A percentile compares a stretch with the other conserved stretches of the same genome.
phyloP scores from a whole-genome alignment of 495 filamentous ascomycete genomes.

The Amniculicola lignicola region DNA sequence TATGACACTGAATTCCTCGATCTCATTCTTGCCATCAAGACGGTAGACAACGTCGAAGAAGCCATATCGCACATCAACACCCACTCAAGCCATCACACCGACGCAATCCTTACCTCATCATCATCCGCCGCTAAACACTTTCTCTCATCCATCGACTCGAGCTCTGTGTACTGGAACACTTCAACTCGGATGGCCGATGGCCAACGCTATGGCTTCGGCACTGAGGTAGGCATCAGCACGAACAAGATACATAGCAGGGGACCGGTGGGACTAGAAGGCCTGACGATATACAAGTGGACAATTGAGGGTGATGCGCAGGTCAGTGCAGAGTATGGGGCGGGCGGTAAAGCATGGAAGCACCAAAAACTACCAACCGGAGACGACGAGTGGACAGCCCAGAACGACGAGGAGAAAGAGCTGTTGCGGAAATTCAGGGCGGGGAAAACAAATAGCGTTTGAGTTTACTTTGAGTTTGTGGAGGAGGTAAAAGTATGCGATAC shows the following conservation, averaged over 20 bases:
- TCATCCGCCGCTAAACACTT: constrained; percentile 67
- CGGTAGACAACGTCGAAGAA: constrained; percentile 60
- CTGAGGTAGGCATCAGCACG: constrained; percentile 95
- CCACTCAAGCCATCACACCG: constrained; percentile 93
- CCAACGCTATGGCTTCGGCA: constrained; percentile 95
- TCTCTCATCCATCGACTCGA: constrained; percentile 79
- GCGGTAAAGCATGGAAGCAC: constrained; percentile 69
- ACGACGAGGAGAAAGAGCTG: constrained; percentile 34
- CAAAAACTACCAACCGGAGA: constrained; percentile 48
- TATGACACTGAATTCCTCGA: constrained; percentile 88
- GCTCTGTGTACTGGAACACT: constrained; percentile 95
- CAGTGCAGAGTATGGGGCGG: constrained; percentile 68
- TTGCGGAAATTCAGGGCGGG: constrained; percentile 30
- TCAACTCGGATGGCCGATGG: constrained; percentile 93
- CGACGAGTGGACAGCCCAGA: constrained; percentile 21
- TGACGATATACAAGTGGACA: constrained; percentile 97
- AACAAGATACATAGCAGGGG: constrained; percentile 97
- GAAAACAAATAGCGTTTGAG: too few species aligned
- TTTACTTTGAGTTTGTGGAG: too few species aligned
- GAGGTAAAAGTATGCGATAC: too few species aligned
- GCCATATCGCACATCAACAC: constrained; percentile 87
- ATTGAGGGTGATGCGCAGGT: constrained; percentile 76
- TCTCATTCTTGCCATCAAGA: constrained; percentile 79
- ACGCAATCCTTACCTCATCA: constrained; percentile 76
- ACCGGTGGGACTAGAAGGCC: constrained; percentile 87